A percentile compares a stretch with the other conserved stretches of the same genome.
phyloP scores from a whole-genome alignment of 805 yeast genomes.

The Ogataea kodamae region DNA sequence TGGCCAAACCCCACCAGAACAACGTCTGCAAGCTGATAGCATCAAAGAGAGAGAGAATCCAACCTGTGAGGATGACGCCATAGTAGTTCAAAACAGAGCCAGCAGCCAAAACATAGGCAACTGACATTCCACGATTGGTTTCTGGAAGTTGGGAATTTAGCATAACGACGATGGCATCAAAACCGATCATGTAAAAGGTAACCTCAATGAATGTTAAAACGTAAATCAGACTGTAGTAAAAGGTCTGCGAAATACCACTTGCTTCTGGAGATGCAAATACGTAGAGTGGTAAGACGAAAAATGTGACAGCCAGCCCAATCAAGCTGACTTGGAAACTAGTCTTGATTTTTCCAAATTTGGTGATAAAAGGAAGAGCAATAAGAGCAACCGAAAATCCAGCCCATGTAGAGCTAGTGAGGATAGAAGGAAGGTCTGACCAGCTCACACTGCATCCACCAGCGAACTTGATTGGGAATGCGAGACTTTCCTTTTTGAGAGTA shows the following conservation, averaged over 20 bases:
- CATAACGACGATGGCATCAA: not conserved
- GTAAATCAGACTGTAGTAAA: not conserved
- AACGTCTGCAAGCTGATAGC: not conserved
- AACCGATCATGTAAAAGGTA: not conserved
- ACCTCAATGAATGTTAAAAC: not conserved
- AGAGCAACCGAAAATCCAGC: not conserved
- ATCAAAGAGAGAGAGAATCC: not conserved
- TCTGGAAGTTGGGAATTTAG: not conserved
- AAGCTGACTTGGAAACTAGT: not conserved
- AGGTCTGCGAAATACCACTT: slow-evolving; percentile 1
- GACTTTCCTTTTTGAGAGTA: slow-evolving; percentile 1
- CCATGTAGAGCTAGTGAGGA: not conserved
- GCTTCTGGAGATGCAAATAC: slow-evolving; percentile 2
- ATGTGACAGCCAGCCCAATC: not conserved
- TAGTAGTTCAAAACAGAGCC: not conserved
- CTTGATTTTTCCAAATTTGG: not conserved
- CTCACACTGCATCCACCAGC: slow-evolving; percentile 3
- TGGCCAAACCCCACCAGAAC: slow-evolving; percentile 1
- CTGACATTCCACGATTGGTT: not conserved
- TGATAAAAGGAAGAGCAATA: not conserved
- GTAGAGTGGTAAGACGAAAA: slow-evolving; percentile 1
- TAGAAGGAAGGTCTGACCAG: not conserved
- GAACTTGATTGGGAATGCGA: slow-evolving; percentile 1
- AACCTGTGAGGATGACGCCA: not conserved
- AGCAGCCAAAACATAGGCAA: not conserved